Base-by-base conservation (phyloP, 352 stramenopile species). In the Pythium phragmitis region DNA sequence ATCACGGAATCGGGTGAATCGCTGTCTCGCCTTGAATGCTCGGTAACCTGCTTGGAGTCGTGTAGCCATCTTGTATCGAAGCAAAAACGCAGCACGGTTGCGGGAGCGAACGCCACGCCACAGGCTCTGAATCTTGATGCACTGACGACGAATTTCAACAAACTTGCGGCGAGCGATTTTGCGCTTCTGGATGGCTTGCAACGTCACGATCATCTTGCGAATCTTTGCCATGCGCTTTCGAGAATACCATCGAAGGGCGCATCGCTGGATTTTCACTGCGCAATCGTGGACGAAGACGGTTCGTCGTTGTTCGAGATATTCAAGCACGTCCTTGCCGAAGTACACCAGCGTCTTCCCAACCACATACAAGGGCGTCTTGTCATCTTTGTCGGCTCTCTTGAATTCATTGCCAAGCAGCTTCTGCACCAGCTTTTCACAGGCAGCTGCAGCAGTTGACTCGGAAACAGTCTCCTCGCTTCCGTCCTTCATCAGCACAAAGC, bases 271-370 rank as follows among this genome's bases (percentile, higher is more conserved):
- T 34, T 77, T 62, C 34, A 85, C 68, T 7, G 85, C 85, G 43
- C 80, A 74, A 30, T 87, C 79, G 46, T 92, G 79, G 33, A 92
- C 76, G 13, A 92, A 92, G 1, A 77, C 73, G 4, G 83, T 89
- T 26, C 86, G 77, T 14, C 75, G 72, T 37, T 86, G 77, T 60
- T 98, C 94, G 14, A 98, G 74, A 60, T 78, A 85, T 73, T 99
- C 96, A 17, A 98, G 69, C 21, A 96, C 90, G 41, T 96, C 91
- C 52, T 96, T 91, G 47, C 88, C 87, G 72, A 98, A 98, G 79
- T 98, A 99, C 7, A 98, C 85, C 23, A 95, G 82, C 13, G 81
- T 98, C 63, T 94, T 94, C 13, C 87, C 85, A 1, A 95, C 75
- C 3, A 94, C 82, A 48, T 91, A 92, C 2, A 70, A 69, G 6